A percentile compares a stretch with the other conserved stretches of the same genome.
phyloP scores from a whole-genome alignment of 1,284 basidiomycete species.

The Ceratobasidium sp. region DNA sequence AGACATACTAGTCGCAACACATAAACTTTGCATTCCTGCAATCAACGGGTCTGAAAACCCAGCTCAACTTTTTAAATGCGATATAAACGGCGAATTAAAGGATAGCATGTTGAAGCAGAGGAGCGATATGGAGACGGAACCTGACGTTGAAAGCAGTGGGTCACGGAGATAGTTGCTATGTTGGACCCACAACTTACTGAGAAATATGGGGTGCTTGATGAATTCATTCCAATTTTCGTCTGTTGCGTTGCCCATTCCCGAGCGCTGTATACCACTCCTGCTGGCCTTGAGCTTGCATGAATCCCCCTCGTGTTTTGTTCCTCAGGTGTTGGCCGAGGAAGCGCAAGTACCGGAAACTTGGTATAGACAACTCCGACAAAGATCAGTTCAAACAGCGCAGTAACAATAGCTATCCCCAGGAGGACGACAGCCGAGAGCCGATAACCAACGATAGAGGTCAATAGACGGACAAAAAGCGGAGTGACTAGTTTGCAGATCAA shows the following conservation, averaged over 20 bases:
- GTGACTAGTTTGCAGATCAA: constrained; percentile 67
- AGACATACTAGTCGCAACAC: constrained; percentile 57
- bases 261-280: constrained; percentile 7
- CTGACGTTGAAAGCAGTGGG: constrained; percentile 37
- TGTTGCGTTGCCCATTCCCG: constrained; percentile 19
- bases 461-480: constrained; percentile 68
- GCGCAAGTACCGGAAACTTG: constrained; percentile 54
- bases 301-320: neutral
- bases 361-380: constrained; percentile 58
- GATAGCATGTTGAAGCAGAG: constrained; percentile 63
- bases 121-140: constrained; percentile 63
- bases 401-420: constrained; percentile 55
- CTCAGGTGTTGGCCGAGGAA: neutral
- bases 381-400: constrained; percentile 57
- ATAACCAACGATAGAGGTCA: constrained; percentile 59
- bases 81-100: constrained; percentile 54
- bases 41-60: constrained; percentile 65
- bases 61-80: constrained; percentile 62
- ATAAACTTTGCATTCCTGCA: constrained; percentile 66
- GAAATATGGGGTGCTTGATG: constrained; percentile 62
- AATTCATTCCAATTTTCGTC: constrained; percentile 63
- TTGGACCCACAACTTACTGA: constrained; percentile 49
- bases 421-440: constrained; percentile 56
- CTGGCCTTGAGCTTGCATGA: neutral
- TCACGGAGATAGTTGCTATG: neutral